phyloP scores from a whole-genome alignment of 257 asterid genomes.

The Salvia splendens region DNA sequence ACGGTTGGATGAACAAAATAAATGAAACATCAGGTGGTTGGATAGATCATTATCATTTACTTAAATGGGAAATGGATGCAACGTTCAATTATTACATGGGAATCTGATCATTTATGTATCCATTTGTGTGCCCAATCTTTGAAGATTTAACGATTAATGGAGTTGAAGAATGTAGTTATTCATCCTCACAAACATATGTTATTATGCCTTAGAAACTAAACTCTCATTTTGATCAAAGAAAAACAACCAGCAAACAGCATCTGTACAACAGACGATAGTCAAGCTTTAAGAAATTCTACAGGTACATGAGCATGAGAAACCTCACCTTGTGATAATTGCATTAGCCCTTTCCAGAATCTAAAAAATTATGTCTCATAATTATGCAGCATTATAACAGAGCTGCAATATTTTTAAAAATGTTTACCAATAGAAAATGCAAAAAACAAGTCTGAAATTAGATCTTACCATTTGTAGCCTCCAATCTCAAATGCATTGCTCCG shows the following conservation, averaged over 20 bases:
- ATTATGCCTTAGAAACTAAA: neutral
- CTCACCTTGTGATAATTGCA: neutral
- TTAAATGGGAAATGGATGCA: constrained; percentile 11
- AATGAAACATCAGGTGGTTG: constrained; percentile 12
- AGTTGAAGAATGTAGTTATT: neutral
- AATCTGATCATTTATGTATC: neutral
- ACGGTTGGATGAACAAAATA: neutral
- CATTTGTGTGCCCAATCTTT: neutral
- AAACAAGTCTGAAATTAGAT: neutral
- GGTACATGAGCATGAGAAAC: neutral
- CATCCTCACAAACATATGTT: neutral
- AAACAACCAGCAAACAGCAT: neutral
- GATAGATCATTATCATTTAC: neutral
- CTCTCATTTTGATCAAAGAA: neutral
- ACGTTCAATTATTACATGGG: neutral
- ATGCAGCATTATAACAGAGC: neutral
- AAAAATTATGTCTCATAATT: neutral
- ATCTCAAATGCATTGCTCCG: constrained; percentile 61
- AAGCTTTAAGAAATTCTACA: constrained; percentile 12
- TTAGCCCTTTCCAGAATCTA: too few relatives aligned
- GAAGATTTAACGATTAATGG: neutral
- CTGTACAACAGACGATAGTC: neutral
- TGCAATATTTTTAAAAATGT: neutral
- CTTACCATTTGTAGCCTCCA: constrained; percentile 67
- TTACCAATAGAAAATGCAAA: neutral